Evolutionary conservation across 2,329 filamentous ascomycete genomes (phyloP).

Genomic region (Pseudocercospora musae): DNA sequence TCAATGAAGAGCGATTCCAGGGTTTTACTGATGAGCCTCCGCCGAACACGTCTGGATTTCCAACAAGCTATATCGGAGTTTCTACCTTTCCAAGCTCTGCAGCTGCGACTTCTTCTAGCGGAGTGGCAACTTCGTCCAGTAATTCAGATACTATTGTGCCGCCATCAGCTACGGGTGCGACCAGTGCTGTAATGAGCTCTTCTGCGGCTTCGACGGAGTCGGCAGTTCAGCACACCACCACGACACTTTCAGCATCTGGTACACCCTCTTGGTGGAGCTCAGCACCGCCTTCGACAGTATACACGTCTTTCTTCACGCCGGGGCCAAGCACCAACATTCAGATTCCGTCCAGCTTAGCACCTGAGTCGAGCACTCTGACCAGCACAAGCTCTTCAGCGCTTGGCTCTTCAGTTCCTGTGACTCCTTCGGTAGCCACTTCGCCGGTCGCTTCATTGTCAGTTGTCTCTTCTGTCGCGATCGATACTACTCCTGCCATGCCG

Average conservation of each 20-base stretch:
- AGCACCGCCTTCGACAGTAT: not conserved
- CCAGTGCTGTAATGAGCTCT: not conserved
- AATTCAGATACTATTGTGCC: not conserved
- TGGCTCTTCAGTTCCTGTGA: not conserved
- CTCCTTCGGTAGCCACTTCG: not conserved
- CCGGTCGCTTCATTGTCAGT: not conserved
- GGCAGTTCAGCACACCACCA: not conserved
- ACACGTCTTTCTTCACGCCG: not conserved
- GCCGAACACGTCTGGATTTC: not conserved
- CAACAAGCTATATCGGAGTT: not conserved
- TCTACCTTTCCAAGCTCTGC: not conserved
- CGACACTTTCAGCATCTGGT: not conserved
- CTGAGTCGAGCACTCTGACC: not conserved
- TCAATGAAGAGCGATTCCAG: constrained; percentile 3
- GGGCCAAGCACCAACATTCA: not conserved
- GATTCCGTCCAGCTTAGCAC: not conserved
- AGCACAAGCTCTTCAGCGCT: not conserved
- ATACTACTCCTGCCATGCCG: not conserved
- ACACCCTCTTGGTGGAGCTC: not conserved
- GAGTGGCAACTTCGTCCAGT: not conserved
- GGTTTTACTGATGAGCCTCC: not conserved
- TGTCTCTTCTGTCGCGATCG: too few species aligned
- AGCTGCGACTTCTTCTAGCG: not conserved
- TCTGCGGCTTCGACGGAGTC: not conserved
- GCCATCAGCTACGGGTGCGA: not conserved